Conservation (phyloP, 2,329 filamentous ascomycete species). For the Herpotrichia juniperi region DNA sequence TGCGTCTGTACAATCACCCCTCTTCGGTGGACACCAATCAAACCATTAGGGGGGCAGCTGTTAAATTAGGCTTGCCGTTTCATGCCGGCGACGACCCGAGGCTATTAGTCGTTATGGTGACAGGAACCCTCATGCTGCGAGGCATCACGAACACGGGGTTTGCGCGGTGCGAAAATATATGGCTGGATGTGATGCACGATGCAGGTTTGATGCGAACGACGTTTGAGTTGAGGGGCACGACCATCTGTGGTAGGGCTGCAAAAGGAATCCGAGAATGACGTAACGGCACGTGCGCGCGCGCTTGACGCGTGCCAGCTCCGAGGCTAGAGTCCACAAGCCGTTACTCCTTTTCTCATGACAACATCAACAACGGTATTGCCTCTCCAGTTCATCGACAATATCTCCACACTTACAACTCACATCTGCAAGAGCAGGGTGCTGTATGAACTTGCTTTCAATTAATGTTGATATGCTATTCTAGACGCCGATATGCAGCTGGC, state of each 20-base stretch:
- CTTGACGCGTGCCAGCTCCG: slow-evolving; percentile 1
- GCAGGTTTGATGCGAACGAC: slow-evolving; percentile 4
- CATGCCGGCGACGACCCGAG: not conserved
- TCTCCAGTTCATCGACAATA: too few species aligned
- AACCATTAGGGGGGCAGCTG: not conserved
- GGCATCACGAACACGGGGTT: too few species aligned
- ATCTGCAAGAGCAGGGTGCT: too few species aligned
- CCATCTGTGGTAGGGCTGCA: not conserved
- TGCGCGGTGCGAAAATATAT: too few species aligned
- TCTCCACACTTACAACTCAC: too few species aligned
- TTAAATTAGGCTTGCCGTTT: not conserved
- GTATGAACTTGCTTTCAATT: too few species aligned
- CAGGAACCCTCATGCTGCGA: not conserved
- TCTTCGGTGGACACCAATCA: too few species aligned
- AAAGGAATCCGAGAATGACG: slow-evolving; percentile 2
- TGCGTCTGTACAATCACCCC: not conserved
- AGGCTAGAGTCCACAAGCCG: too few species aligned
- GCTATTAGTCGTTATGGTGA: not conserved
- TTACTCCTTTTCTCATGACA: too few species aligned
- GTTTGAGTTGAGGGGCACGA: slow-evolving; percentile 3
- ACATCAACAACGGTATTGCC: too few species aligned
- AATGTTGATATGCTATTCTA: too few species aligned
- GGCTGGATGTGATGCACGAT: not conserved
- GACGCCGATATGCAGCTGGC: too few species aligned
- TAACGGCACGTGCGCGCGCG: slow-evolving; percentile 13